phyloP scores from a whole-genome alignment of 768 basidiomycete species.

The Auriculariales sp. region DNA sequence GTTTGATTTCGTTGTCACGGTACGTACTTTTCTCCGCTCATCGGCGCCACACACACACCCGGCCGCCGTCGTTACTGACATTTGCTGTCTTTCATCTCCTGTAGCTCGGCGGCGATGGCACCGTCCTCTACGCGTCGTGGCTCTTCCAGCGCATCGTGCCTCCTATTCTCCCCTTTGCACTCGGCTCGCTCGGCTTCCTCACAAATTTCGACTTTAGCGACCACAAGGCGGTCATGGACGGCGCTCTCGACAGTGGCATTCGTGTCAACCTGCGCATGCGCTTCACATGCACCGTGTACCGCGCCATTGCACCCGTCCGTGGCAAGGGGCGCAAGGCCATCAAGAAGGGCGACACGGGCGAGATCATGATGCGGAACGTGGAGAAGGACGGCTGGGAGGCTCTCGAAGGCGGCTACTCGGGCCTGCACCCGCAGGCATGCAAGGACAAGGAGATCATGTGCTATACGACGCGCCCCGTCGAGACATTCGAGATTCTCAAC shows the following conservation, averaged over 20 bases:
- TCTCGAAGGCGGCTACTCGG: slow-evolving; percentile 64
- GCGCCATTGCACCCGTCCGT: slow-evolving; percentile 66
- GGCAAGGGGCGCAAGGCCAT: slow-evolving; percentile 63
- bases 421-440: slow-evolving; percentile 8
- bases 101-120: slow-evolving; percentile 95
- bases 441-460: slow-evolving; percentile 98
- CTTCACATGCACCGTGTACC: slow-evolving; percentile 97
- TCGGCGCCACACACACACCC: neutral
- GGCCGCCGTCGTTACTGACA: neutral
- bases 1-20: slow-evolving; percentile 96
- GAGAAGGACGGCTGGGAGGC: slow-evolving; percentile 93
- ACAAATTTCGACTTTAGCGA: slow-evolving; percentile 92
- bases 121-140: slow-evolving; percentile 98
- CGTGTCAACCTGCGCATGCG: slow-evolving; percentile 97
- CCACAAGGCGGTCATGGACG: slow-evolving; percentile 73
- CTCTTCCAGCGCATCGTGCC: slow-evolving; percentile 96
- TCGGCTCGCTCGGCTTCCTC: slow-evolving; percentile 94
- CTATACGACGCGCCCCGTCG: slow-evolving; percentile 85
- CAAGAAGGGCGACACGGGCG: slow-evolving; percentile 86
- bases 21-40: slow-evolving; percentile 24
- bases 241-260: slow-evolving; percentile 81
- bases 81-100: slow-evolving; percentile 7
- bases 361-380: slow-evolving; percentile 91
- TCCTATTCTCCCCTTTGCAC: slow-evolving; percentile 93
- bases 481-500: slow-evolving; percentile 92